Evolutionary conservation across 345 rosid species (phyloP).

Genomic region (Erysimum cheiranthoides): DNA sequence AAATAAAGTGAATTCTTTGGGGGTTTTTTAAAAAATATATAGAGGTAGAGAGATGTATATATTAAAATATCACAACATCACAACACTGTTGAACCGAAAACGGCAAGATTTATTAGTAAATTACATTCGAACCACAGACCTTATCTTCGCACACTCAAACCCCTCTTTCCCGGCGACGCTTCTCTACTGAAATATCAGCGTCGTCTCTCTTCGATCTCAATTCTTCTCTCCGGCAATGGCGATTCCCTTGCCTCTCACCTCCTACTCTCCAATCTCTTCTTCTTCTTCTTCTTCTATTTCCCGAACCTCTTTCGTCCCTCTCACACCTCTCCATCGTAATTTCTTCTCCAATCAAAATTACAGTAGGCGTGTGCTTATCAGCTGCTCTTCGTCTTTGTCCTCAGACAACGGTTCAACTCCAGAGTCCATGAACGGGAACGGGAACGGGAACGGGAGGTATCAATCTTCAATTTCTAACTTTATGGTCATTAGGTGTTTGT

Average conservation of each 20-base stretch:
- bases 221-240: slow-evolving; percentile 54
- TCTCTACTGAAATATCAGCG: slow-evolving; percentile 9
- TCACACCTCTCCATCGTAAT: slow-evolving; percentile 40
- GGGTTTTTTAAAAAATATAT: not conserved
- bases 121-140: slow-evolving; percentile 21
- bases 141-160: slow-evolving; percentile 35
- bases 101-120: not conserved
- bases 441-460: slow-evolving; percentile 50
- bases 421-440: slow-evolving; percentile 51
- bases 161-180: slow-evolving; percentile 30
- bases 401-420: slow-evolving; percentile 56
- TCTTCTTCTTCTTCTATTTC: slow-evolving; percentile 40
- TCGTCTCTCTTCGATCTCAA: slow-evolving; percentile 12
- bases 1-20: not conserved
- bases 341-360: slow-evolving; percentile 38
- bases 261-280: slow-evolving; percentile 41
- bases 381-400: slow-evolving; percentile 62
- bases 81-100: not conserved
- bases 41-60: no score
- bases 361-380: slow-evolving; percentile 47
- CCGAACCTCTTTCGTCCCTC: slow-evolving; percentile 41
- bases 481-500: slow-evolving; percentile 50
- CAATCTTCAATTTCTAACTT: not conserved
- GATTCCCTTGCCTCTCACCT: slow-evolving; percentile 45
- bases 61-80: no score